Conservation (phyloP, 108 stramenopile species). For the Cyclotella sp. region DNA sequence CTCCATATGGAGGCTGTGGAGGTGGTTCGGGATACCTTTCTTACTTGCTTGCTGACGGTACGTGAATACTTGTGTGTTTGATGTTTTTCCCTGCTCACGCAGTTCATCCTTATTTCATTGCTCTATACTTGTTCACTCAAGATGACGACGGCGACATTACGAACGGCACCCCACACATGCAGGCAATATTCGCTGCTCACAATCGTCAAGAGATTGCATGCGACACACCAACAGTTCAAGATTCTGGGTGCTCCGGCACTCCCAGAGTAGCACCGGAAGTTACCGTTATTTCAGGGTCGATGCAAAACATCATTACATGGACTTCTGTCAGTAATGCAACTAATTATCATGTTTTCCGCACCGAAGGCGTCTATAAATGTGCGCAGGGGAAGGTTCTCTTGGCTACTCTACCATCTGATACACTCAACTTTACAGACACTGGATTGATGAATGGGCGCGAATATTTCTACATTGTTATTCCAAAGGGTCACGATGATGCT, state of each 20-base stretch:
- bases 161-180: constrained; percentile 43
- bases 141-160: constrained; percentile 28
- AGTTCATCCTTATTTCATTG: neutral
- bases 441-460: constrained; percentile 34
- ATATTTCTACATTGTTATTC: constrained; percentile 25
- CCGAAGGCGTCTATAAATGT: constrained; percentile 28
- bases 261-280: constrained; percentile 1
- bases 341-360: constrained; percentile 24
- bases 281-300: constrained; percentile 6
- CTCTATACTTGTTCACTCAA: neutral
- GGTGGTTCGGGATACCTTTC: constrained; percentile 12
- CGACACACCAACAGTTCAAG: neutral
- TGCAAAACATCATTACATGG: constrained; percentile 13
- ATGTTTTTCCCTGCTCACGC: neutral
- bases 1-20: constrained; percentile 24
- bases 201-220: constrained; percentile 28
- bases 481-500: constrained; percentile 6
- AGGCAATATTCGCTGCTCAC: constrained; percentile 14
- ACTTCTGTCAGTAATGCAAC: constrained; percentile 5
- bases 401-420: neutral
- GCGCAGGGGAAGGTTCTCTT: constrained; percentile 23
- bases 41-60: constrained; percentile 20
- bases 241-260: constrained; percentile 17
- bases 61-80: neutral
- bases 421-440: constrained; percentile 11